Base-by-base conservation (phyloP, 2,329 filamentous ascomycete species). In the Fusarium oxysporum region DNA sequence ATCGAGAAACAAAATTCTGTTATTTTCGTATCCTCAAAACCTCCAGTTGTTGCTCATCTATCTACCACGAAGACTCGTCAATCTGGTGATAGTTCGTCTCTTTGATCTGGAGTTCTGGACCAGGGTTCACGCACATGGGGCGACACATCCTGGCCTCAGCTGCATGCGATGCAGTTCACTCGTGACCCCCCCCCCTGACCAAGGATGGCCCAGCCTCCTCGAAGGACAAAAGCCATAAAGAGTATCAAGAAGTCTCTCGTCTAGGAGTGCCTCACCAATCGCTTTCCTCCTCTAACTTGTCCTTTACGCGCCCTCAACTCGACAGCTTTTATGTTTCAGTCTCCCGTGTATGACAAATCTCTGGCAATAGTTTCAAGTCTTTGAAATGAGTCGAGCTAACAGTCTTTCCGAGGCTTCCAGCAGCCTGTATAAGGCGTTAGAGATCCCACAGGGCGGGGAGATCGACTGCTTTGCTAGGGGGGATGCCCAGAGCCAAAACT, bases 401-500 rank as follows among this genome's bases (percentile, higher is more conserved):
- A 25, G 16, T 12, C 9, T 47, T 5, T 1, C 25, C 16, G 30
- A 17, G 21, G 30, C 45, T 12, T 10, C 38, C 16, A 47, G 47
- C 25, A 58, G 65, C 19, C 70, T 72, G 12, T 66, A 65, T 14
- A 11, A 58, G 43, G 60, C 56, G 5, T 32, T 72, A 8, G 13
- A 21, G 16, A 50, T 70, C 23, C 30, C 60, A 7, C 30, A 23
- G 8, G 14, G 6, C 17, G 55, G 37, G 17, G 2, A 21, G 1
- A 32, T 58, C 8, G 3, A 12, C 3, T 70, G 70, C 40, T 28
- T 73, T 30, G 43, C 60, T 14, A 7, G 17, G 28, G 17, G 17
- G 9, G 40, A 28, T 23, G 17, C 19, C 19, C 17, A 25, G n/a
- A 17, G 17, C 6, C 16, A n/a, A 2, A 5, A 4, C 50, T 11